Evolutionary conservation across 177 flowering plant genomes (phyloP).

Genomic region (Vitis hybrid): DNA sequence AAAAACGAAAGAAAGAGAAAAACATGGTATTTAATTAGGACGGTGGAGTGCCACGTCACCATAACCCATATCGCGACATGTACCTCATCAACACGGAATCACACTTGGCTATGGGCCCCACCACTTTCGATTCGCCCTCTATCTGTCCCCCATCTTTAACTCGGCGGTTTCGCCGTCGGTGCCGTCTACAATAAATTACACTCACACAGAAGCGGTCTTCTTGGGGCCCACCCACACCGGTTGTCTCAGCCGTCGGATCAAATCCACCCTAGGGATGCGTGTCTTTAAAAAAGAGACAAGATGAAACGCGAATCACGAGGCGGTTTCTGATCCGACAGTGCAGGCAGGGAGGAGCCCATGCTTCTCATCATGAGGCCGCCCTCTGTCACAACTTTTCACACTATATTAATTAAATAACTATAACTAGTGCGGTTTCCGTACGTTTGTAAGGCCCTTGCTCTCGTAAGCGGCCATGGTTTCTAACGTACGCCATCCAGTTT

Average conservation of each 20-base stretch:
- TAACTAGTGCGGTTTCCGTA: background rate
- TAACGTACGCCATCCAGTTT: no score
- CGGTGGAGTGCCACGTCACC: slow-evolving; percentile 26
- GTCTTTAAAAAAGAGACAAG: background rate
- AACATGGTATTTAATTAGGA: background rate
- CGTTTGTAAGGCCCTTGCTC: background rate
- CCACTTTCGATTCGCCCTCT: background rate
- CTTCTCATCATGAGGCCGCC: slow-evolving; percentile 16
- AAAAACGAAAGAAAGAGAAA: background rate
- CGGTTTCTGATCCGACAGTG: background rate
- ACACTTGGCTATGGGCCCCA: slow-evolving; percentile 10
- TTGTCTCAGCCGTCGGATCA: background rate
- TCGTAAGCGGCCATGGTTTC: no score
- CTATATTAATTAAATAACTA: background rate
- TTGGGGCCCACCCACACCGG: background rate
- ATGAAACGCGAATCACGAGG: slow-evolving; percentile 9
- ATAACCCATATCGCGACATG: slow-evolving; percentile 21
- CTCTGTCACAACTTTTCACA: background rate
- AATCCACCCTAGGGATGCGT: background rate
- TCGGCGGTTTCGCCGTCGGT: slow-evolving; percentile 23
- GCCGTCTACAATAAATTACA: slow-evolving; percentile 10
- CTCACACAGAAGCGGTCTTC: background rate
- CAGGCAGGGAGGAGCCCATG: slow-evolving; percentile 13
- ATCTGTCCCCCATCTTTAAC: slow-evolving; percentile 7
- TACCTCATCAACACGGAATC: slow-evolving; percentile 25